Evolutionary conservation across 108 stramenopile species (phyloP).

Genomic region (Ochromonas danica): DNA sequence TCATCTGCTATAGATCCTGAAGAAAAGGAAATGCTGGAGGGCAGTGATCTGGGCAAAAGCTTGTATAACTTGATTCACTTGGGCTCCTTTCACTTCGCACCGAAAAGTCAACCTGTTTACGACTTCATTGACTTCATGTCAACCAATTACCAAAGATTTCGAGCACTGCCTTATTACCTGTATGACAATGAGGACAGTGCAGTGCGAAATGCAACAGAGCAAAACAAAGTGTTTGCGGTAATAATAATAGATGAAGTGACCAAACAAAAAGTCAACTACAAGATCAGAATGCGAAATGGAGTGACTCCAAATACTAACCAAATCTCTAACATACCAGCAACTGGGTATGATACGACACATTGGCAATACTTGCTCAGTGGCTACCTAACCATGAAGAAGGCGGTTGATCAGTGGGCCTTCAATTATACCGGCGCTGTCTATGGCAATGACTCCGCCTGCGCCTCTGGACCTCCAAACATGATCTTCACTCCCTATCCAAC

Average conservation of each 20-base stretch:
- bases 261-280: slow-evolving; percentile 47
- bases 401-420: slow-evolving; percentile 58
- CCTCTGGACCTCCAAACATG: slow-evolving; percentile 32
- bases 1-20: slow-evolving; percentile 37
- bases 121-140: slow-evolving; percentile 41
- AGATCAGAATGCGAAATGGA: slow-evolving; percentile 64
- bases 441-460: neutral
- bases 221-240: slow-evolving; percentile 60
- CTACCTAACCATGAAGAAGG: slow-evolving; percentile 57
- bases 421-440: too few relatives aligned
- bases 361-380: slow-evolving; percentile 62
- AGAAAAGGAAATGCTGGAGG: slow-evolving; percentile 43
- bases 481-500: slow-evolving; percentile 60
- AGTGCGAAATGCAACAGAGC: slow-evolving; percentile 49
- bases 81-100: slow-evolving; percentile 53
- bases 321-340: slow-evolving; percentile 45
- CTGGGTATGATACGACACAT: slow-evolving; percentile 53
- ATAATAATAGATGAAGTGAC: slow-evolving; percentile 43
- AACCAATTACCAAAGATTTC: slow-evolving; percentile 36
- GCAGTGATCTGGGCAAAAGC: slow-evolving; percentile 47
- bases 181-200: slow-evolving; percentile 49
- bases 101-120: slow-evolving; percentile 6
- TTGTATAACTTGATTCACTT: slow-evolving; percentile 59
- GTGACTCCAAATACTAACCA: slow-evolving; percentile 59
- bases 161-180: slow-evolving; percentile 36